Evolutionary conservation across 208 protist species (phyloP).

Genomic region (Wallacemonas collosoma): DNA sequence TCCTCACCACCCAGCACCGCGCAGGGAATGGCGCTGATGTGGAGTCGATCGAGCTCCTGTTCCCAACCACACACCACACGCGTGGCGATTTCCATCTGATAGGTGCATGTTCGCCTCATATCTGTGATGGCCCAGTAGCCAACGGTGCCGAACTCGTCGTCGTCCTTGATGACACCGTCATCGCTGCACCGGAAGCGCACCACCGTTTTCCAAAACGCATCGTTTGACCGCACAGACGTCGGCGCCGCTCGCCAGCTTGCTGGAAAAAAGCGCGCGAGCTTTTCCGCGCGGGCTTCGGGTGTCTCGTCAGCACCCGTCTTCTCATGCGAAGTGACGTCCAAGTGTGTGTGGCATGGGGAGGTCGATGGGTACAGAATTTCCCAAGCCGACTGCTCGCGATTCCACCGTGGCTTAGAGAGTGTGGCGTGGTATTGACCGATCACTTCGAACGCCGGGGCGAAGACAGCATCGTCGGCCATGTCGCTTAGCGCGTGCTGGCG

Average conservation of each 20-base stretch:
- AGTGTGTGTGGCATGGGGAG: slow-evolving; percentile 24
- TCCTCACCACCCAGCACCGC: slow-evolving; percentile 29
- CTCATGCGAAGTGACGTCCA: neutral
- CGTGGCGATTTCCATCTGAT: slow-evolving; percentile 60
- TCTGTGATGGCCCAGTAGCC: slow-evolving; percentile 67
- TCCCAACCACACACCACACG: slow-evolving; percentile 79
- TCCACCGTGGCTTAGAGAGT: slow-evolving; percentile 61
- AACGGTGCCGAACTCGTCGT: slow-evolving; percentile 6
- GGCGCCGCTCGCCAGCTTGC: neutral
- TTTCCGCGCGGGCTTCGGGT: neutral
- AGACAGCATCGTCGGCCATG: slow-evolving; percentile 27
- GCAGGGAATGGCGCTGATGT: slow-evolving; percentile 81
- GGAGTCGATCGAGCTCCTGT: slow-evolving; percentile 55
- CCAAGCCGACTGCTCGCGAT: slow-evolving; percentile 52
- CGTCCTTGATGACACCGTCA: neutral
- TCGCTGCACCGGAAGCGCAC: slow-evolving; percentile 54
- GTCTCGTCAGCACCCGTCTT: neutral
- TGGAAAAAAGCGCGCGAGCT: slow-evolving; percentile 2
- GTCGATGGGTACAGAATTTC: slow-evolving; percentile 71
- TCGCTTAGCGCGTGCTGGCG: slow-evolving; percentile 14
- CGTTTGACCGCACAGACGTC: slow-evolving; percentile 14
- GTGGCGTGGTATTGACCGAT: slow-evolving; percentile 58
- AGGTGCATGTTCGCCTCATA: slow-evolving; percentile 60
- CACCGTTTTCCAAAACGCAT: slow-evolving; percentile 66
- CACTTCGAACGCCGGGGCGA: slow-evolving; percentile 35